phyloP scores from a whole-genome alignment of 1,284 basidiomycete genomes.

The Ganoderma sinense region DNA sequence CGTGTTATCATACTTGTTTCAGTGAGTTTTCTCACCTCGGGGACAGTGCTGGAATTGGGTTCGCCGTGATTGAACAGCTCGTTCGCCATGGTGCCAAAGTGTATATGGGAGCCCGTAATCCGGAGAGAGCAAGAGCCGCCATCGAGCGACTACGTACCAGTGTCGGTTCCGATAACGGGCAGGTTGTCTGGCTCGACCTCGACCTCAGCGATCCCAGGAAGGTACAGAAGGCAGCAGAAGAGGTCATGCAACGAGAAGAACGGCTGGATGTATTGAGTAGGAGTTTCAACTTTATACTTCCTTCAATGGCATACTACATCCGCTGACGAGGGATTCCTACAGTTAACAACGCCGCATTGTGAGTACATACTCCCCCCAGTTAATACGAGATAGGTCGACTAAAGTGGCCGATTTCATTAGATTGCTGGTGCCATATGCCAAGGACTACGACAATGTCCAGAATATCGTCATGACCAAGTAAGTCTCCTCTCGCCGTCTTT shows the following conservation, averaged over 20 bases:
- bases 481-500: neutral
- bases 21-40: neutral
- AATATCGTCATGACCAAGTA: neutral
- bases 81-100: neutral
- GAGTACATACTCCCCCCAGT: neutral
- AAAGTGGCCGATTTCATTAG: neutral
- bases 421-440: neutral
- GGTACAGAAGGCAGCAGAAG: conserved; percentile 52
- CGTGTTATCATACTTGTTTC: neutral
- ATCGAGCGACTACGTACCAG: neutral
- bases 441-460: neutral
- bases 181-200: conserved; percentile 53
- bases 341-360: neutral
- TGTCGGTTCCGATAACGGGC: conserved; percentile 34
- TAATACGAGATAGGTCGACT: neutral
- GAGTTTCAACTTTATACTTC: neutral
- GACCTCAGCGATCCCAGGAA: conserved; percentile 53
- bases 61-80: neutral
- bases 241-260: conserved; percentile 43
- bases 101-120: neutral
- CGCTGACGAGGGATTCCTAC: neutral
- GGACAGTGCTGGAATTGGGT: neutral
- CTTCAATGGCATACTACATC: neutral
- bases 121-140: neutral
- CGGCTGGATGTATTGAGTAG: neutral